These are phyloP conservation scores for Udeniomyces megalosporus DNA, from an alignment of 768 basidiomycete species.

Conservation along the genomic window DNA sequence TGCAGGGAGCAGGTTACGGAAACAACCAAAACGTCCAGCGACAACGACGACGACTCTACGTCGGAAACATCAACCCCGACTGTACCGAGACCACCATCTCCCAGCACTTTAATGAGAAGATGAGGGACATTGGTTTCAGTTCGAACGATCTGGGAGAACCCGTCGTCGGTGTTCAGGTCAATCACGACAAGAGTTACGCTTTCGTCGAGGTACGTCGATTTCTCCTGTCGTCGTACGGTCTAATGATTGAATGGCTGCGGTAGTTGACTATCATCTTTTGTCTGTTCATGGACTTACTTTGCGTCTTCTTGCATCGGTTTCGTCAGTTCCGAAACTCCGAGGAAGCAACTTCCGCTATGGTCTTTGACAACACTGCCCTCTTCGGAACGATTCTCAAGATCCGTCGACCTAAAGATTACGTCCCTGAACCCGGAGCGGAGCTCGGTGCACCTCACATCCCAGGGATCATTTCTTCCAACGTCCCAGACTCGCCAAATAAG, in stretches of 20 bases:
- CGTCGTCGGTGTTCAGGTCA: constrained; percentile 84
- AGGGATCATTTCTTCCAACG: constrained; percentile 88
- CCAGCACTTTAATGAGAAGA: constrained; percentile 90
- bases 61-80: constrained; percentile 87
- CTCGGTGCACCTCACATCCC: constrained; percentile 62
- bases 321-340: constrained; percentile 89
- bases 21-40: constrained; percentile 51
- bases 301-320: background rate
- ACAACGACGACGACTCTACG: constrained; percentile 87
- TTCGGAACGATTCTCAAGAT: constrained; percentile 91
- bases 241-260: background rate
- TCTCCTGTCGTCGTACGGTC: background rate
- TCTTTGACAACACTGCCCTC: constrained; percentile 93
- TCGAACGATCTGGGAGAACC: constrained; percentile 45
- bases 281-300: background rate
- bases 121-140: constrained; percentile 61
- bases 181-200: constrained; percentile 97
- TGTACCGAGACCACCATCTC: constrained; percentile 83
- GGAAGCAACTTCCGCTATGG: constrained; percentile 91
- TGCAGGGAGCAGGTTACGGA: background rate
- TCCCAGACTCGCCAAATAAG: constrained; percentile 95
- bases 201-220: constrained; percentile 67
- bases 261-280: too few relatives aligned
- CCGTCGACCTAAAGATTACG: constrained; percentile 92
- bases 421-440: constrained; percentile 49